Conservation (phyloP, 2,329 filamentous ascomycete genomes). For the Aspergillus felis region DNA sequence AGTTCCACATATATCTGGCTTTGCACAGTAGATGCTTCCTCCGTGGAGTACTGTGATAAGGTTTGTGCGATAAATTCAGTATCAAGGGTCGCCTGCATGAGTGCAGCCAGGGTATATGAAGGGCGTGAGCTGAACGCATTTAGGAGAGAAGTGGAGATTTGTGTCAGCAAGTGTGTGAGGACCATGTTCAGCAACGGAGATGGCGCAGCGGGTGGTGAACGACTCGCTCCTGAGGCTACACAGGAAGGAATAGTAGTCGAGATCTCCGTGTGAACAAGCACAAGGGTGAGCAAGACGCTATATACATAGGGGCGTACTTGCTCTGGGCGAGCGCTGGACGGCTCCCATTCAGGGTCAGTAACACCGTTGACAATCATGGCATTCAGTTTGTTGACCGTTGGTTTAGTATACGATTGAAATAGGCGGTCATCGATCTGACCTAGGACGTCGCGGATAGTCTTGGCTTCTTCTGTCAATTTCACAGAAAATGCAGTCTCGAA, state of each 20-base stretch:
- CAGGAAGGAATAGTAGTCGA: slow-evolving; percentile 67
- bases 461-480: slow-evolving; percentile 88
- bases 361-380: slow-evolving; percentile 72
- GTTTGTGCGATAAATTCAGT: slow-evolving; percentile 97
- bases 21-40: slow-evolving; percentile 75
- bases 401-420: slow-evolving; percentile 87
- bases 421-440: slow-evolving; percentile 85
- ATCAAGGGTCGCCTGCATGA: slow-evolving; percentile 97
- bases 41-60: slow-evolving; percentile 81
- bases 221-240: slow-evolving; percentile 70
- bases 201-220: slow-evolving; percentile 63
- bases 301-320: slow-evolving; percentile 88
- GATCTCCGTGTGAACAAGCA: slow-evolving; percentile 87
- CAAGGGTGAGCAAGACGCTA: slow-evolving; percentile 75
- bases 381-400: slow-evolving; percentile 65
- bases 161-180: slow-evolving; percentile 80
- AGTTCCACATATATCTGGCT: slow-evolving; percentile 88
- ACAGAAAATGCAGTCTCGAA: slow-evolving; percentile 94
- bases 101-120: slow-evolving; percentile 69
- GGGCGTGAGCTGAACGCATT: slow-evolving; percentile 67
- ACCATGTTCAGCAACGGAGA: slow-evolving; percentile 71
- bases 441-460: slow-evolving; percentile 86
- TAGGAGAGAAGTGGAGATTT: slow-evolving; percentile 74
- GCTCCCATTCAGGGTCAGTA: slow-evolving; percentile 66
- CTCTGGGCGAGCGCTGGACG: slow-evolving; percentile 56